Percentiles rank a stretch among this genome's conserved stretches.
Evolutionary conservation across 106 monocot genomes (phyloP).

Genomic region (Apostasia shenzhenica): DNA sequence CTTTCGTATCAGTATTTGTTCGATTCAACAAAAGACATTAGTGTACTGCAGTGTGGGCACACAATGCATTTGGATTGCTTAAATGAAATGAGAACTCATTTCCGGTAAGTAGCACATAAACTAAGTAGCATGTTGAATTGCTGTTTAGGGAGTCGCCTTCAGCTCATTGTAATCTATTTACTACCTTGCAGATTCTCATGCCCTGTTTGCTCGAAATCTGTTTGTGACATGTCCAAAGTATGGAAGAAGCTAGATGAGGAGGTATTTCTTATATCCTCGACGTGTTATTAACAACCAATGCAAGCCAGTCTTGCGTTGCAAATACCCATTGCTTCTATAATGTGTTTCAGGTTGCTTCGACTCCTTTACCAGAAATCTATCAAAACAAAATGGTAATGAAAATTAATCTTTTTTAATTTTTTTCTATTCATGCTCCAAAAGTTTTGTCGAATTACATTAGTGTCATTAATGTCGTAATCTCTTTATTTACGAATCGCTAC

Average conservation of each 20-base stretch:
- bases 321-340: neutral
- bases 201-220: constrained; percentile 74
- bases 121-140: neutral
- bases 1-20: constrained; percentile 39
- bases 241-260: constrained; percentile 79
- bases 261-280: constrained; percentile 19
- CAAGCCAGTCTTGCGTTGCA: neutral
- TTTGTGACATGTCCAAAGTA: constrained; percentile 78
- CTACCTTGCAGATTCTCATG: constrained; percentile 53
- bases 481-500: too few relatives aligned
- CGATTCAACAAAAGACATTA: constrained; percentile 54
- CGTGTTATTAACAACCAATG: neutral
- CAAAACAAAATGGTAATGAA: constrained; percentile 63
- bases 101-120: constrained; percentile 34
- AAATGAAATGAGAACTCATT: constrained; percentile 63
- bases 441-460: too few relatives aligned
- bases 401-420: neutral
- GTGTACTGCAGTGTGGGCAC: constrained; percentile 53
- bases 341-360: constrained; percentile 49
- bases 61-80: constrained; percentile 66
- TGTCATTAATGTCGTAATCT: too few relatives aligned
- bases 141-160: neutral
- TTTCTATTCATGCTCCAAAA: too few relatives aligned
- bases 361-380: constrained; percentile 67
- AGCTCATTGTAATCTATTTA: neutral